These are phyloP conservation scores for Rhizoclosmatium sp. DNA, from an alignment of 192 early-diverging fungal species.

Conservation along the genomic window DNA sequence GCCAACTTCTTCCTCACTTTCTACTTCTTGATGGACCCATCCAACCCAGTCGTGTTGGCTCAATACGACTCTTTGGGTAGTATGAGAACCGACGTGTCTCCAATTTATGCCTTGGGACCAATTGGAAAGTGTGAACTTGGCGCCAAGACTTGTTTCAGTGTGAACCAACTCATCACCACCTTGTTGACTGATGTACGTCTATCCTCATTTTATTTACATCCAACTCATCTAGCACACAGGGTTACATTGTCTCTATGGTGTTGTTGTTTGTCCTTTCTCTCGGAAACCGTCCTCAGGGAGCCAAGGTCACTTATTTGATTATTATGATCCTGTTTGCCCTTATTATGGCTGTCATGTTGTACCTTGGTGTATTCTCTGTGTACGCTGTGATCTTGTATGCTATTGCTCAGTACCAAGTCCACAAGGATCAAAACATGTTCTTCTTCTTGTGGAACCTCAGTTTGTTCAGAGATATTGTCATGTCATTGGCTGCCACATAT, in stretches of 20 bases:
- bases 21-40: conserved; percentile 55
- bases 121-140: conserved; percentile 3
- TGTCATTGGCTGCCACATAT: conserved; percentile 65
- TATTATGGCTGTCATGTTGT: conserved; percentile 48
- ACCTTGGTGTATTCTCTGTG: conserved; percentile 37
- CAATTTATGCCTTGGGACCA: conserved; percentile 35
- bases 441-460: conserved; percentile 5
- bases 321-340: conserved; percentile 50
- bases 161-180: conserved; percentile 57
- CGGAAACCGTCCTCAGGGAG: conserved; percentile 59
- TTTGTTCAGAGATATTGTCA: conserved; percentile 23
- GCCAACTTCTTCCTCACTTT: conserved; percentile 62
- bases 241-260: conserved; percentile 46
- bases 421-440: neutral
- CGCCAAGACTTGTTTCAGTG: conserved; percentile 42
- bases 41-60: conserved; percentile 34
- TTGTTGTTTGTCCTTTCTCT: conserved; percentile 54
- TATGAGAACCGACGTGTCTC: neutral
- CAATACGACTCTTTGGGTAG: conserved; percentile 18
- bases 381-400: conserved; percentile 13
- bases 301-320: conserved; percentile 41
- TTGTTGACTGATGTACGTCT: conserved; percentile 37
- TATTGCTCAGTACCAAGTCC: neutral
- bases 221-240: conserved; percentile 22
- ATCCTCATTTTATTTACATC: conserved; percentile 1